Evolutionary conservation across 2,329 filamentous ascomycete species (phyloP).

Genomic region (Penicillium olsonii): DNA sequence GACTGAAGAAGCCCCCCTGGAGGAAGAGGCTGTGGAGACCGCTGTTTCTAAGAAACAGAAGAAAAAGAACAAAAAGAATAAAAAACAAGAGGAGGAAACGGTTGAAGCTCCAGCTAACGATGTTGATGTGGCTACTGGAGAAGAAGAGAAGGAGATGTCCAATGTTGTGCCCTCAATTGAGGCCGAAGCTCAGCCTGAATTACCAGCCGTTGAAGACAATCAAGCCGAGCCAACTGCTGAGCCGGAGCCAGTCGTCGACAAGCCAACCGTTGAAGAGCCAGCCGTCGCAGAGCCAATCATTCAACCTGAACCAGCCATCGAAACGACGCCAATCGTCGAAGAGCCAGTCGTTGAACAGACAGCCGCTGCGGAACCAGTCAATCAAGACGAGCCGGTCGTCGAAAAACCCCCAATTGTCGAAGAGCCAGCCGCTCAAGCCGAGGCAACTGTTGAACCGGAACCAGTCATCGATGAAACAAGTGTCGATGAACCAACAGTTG

Average conservation of each 20-base stretch:
- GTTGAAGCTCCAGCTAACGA: slow-evolving; percentile 1
- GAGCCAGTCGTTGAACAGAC: background rate
- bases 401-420: background rate
- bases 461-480: too few relatives aligned
- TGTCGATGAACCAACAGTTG: too few relatives aligned
- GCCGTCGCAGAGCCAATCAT: background rate
- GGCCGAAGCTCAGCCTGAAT: slow-evolving; percentile 4
- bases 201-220: background rate
- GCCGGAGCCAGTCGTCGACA: slow-evolving; percentile 8
- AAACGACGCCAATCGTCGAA: background rate
- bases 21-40: slow-evolving; percentile 11
- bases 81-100: slow-evolving; percentile 13
- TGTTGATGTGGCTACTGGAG: slow-evolving; percentile 6
- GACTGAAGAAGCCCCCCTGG: slow-evolving; percentile 1
- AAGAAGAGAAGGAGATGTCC: slow-evolving; percentile 23
- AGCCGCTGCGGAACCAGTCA: background rate
- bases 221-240: background rate
- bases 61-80: slow-evolving; percentile 25
- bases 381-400: background rate
- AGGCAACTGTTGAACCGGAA: background rate
- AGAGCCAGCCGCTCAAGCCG: background rate
- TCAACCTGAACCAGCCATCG: background rate
- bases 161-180: slow-evolving; percentile 6
- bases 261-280: slow-evolving; percentile 7
- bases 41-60: slow-evolving; percentile 21